phyloP scores from a whole-genome alignment of 805 yeast genomes.

The Teunomyces panamensis region DNA sequence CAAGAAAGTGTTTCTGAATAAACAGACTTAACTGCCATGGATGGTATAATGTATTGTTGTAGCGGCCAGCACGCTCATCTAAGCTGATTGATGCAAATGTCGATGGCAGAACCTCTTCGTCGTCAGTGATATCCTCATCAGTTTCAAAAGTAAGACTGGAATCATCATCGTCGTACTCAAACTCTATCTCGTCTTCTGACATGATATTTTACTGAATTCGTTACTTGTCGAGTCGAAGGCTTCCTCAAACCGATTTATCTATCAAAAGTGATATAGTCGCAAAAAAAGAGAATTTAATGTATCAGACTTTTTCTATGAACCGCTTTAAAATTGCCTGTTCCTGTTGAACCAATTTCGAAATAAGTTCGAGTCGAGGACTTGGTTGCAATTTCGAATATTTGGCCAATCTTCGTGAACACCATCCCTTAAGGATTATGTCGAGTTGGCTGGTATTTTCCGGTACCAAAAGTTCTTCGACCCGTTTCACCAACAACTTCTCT shows the following conservation, averaged over 20 bases:
- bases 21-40: slow-evolving; percentile 27
- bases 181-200: slow-evolving; percentile 11
- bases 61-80: not conserved
- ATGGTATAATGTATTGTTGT: slow-evolving; percentile 12
- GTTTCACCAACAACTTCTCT: slow-evolving; percentile 18
- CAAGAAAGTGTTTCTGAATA: slow-evolving; percentile 22
- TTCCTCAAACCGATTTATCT: too few relatives aligned
- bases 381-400: slow-evolving; percentile 13
- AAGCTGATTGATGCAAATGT: not conserved
- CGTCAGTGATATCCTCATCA: slow-evolving; percentile 9
- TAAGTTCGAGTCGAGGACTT: slow-evolving; percentile 12
- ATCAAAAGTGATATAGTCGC: not conserved
- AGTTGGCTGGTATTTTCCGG: slow-evolving; percentile 7
- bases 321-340: slow-evolving; percentile 25
- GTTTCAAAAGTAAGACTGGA: slow-evolving; percentile 7
- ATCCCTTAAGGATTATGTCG: slow-evolving; percentile 14
- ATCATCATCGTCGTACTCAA: slow-evolving; percentile 9
- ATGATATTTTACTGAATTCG: not conserved
- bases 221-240: too few relatives aligned
- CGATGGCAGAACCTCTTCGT: not conserved
- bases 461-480: slow-evolving; percentile 18
- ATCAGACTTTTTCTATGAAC: slow-evolving; percentile 8
- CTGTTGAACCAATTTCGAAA: slow-evolving; percentile 18
- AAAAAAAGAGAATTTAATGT: not conserved
- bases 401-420: slow-evolving; percentile 26